Evolutionary conservation across 2,329 filamentous ascomycete species (phyloP).

Genomic region (Aureobasidium namibiae): DNA sequence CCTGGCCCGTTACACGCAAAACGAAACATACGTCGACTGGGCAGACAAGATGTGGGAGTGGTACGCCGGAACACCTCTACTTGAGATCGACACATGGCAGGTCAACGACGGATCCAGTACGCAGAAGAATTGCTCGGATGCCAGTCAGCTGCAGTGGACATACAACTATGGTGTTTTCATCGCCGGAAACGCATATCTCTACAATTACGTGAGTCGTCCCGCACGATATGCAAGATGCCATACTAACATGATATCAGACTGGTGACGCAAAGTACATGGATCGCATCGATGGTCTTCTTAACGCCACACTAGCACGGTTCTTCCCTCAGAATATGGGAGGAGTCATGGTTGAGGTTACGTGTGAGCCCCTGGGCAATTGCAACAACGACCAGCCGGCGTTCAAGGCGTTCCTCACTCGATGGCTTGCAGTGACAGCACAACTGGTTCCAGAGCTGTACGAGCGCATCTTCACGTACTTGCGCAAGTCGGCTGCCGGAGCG

Average conservation of each 20-base stretch:
- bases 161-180: slow-evolving; percentile 60
- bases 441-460: slow-evolving; percentile 46
- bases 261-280: slow-evolving; percentile 12
- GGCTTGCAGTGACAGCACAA: slow-evolving; percentile 45
- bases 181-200: slow-evolving; percentile 56
- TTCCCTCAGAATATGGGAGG: slow-evolving; percentile 28
- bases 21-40: slow-evolving; percentile 70
- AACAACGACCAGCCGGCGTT: slow-evolving; percentile 33
- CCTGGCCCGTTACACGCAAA: slow-evolving; percentile 69
- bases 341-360: slow-evolving; percentile 36
- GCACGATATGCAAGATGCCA: not conserved
- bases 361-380: slow-evolving; percentile 30
- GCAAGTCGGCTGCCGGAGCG: slow-evolving; percentile 43
- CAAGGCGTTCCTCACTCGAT: slow-evolving; percentile 32
- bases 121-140: slow-evolving; percentile 41
- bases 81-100: slow-evolving; percentile 39
- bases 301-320: slow-evolving; percentile 22
- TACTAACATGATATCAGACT: slow-evolving; percentile 7
- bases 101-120: slow-evolving; percentile 50
- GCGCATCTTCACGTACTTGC: slow-evolving; percentile 41
- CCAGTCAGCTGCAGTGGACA: slow-evolving; percentile 52
- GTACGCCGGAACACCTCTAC: slow-evolving; percentile 40
- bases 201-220: slow-evolving; percentile 41
- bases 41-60: slow-evolving; percentile 60
- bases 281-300: slow-evolving; percentile 26